phyloP scores from a whole-genome alignment of 352 stramenopile genomes.

The Thalassiosira ordinaria region DNA sequence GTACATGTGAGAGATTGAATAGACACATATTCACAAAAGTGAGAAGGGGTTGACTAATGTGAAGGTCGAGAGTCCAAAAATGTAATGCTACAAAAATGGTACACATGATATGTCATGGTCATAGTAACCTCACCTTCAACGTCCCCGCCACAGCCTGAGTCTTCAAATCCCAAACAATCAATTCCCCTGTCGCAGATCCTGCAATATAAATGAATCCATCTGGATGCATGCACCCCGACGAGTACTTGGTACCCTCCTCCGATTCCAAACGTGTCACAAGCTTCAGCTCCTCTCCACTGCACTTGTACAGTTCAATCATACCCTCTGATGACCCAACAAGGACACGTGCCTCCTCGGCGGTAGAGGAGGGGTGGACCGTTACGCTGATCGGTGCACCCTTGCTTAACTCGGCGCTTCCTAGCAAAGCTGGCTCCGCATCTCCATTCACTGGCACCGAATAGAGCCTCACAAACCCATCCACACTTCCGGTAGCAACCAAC shows the following conservation, averaged over 20 bases:
- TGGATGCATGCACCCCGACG: slow-evolving; percentile 88
- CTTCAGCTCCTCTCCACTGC: slow-evolving; percentile 19
- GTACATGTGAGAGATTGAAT: too few relatives aligned
- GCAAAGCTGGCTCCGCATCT: neutral
- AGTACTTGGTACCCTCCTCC: slow-evolving; percentile 43
- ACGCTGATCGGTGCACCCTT: slow-evolving; percentile 11
- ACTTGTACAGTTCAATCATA: slow-evolving; percentile 45
- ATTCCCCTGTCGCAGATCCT: slow-evolving; percentile 80
- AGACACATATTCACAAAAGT: too few relatives aligned
- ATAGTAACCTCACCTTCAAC: slow-evolving; percentile 49
- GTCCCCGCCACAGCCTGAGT: slow-evolving; percentile 87
- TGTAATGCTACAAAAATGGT: too few relatives aligned
- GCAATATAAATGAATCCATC: slow-evolving; percentile 91
- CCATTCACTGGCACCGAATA: slow-evolving; percentile 17
- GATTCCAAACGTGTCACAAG: slow-evolving; percentile 31
- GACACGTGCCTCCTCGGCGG: slow-evolving; percentile 13
- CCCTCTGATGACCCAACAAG: slow-evolving; percentile 49
- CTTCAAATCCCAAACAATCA: slow-evolving; percentile 94
- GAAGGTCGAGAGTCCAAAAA: slow-evolving; percentile 8
- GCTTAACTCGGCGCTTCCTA: slow-evolving; percentile 27
- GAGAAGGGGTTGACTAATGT: too few relatives aligned
- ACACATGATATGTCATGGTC: too few relatives aligned
- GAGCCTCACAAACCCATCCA: slow-evolving; percentile 28
- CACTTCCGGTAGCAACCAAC: slow-evolving; percentile 41
- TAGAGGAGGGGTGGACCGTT: slow-evolving; percentile 41